Conservation (phyloP, 768 basidiomycete genomes). For the Ramaria sp. region DNA sequence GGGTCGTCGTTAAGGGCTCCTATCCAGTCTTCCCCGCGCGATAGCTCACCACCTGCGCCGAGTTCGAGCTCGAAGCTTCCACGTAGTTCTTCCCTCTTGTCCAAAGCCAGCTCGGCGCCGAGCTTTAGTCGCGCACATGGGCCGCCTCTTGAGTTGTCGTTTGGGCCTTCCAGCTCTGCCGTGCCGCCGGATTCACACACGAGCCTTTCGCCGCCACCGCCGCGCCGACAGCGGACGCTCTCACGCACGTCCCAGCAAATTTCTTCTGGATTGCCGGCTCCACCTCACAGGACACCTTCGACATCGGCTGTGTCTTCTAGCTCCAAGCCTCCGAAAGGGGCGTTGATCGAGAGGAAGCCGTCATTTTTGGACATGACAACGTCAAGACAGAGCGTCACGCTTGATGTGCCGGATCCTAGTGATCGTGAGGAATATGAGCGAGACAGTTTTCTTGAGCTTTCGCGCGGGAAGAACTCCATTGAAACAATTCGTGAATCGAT, state of each 20-base stretch:
- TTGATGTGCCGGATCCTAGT: neutral
- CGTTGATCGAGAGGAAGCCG: neutral
- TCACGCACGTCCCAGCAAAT: no score
- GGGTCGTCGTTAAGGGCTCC: neutral
- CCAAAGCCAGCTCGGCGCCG: neutral
- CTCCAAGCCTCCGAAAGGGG: neutral
- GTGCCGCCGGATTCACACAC: neutral
- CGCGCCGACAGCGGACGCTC: neutral
- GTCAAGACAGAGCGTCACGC: neutral
- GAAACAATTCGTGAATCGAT: neutral
- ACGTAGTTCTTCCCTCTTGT: neutral
- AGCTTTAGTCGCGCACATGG: neutral
- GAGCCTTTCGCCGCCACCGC: neutral
- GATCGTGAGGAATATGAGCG: neutral
- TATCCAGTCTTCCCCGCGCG: neutral
- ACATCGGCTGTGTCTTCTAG: neutral
- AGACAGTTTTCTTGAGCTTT: neutral
- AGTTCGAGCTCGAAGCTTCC: neutral
- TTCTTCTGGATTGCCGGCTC: neutral
- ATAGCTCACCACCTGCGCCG: neutral
- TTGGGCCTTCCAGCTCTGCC: neutral
- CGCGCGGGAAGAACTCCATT: neutral
- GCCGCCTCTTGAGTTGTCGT: neutral
- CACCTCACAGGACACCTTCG: neutral
- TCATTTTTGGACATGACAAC: conserved; percentile 1